A percentile compares a stretch with the other conserved stretches of the same genome.
Conservation (phyloP, 78 protist genomes). For the Tieghemostelium lacteum region DNA sequence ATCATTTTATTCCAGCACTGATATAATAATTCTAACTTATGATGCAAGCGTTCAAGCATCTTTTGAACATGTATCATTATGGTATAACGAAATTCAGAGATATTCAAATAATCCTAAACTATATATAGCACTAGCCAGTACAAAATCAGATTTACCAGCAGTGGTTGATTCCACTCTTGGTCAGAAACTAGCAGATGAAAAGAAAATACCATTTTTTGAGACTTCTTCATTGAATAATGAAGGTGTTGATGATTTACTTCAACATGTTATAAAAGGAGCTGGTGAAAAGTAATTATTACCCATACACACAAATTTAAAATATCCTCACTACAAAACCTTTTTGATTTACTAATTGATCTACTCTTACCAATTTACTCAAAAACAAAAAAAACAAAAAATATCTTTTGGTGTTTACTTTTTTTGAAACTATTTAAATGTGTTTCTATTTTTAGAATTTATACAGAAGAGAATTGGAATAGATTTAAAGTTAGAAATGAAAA, state of each 20-base stretch:
- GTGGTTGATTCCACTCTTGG: neutral
- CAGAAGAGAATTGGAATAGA: slow-evolving; percentile 69
- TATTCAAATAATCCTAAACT: slow-evolving; percentile 23
- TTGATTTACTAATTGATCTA: too few relatives aligned
- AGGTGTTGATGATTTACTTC: slow-evolving; percentile 45
- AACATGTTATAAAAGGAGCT: slow-evolving; percentile 26
- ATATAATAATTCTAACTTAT: slow-evolving; percentile 49
- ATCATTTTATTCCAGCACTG: slow-evolving; percentile 92
- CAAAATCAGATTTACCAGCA: slow-evolving; percentile 34
- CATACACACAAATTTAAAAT: too few relatives aligned
- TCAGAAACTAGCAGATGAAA: slow-evolving; percentile 57
- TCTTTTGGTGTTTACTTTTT: too few relatives aligned
- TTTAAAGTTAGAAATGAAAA: slow-evolving; percentile 6
- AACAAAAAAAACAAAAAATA: too few relatives aligned
- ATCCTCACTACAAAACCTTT: too few relatives aligned
- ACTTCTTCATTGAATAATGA: slow-evolving; percentile 18
- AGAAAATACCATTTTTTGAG: slow-evolving; percentile 32
- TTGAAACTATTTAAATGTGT: too few relatives aligned
- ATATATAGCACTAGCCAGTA: slow-evolving; percentile 39
- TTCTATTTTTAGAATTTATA: slow-evolving; percentile 13
- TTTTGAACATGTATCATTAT: slow-evolving; percentile 27
- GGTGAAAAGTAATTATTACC: slow-evolving; percentile 68
- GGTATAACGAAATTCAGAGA: slow-evolving; percentile 47
- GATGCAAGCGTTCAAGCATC: slow-evolving; percentile 17
- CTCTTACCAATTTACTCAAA: too few relatives aligned